Evolutionary conservation across 768 basidiomycete species (phyloP), one percentile per base, ranked within the genome.

Genomic region (Suillus americanus): DNA sequence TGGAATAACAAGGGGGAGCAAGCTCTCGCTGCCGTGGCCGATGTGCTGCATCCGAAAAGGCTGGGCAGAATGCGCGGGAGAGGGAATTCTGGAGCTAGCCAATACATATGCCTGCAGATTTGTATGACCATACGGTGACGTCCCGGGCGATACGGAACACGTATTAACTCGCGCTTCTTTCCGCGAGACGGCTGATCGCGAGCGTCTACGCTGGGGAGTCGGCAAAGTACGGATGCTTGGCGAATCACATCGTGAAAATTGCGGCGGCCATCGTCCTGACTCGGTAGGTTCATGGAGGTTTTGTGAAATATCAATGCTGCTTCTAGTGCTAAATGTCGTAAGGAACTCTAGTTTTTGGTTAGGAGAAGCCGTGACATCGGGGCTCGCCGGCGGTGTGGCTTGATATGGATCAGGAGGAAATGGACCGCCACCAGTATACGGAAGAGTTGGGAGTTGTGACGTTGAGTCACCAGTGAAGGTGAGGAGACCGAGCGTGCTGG

Each of bases 401-500:
- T 75, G 72, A 41, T 76, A 76, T 60, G 77, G 68, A 64, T 76
- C 76, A 5, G 75, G 71, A 16, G 75, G 75, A 35, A 75, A 76
- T 63, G 59, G 75, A 10, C 60, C 18, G 25, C 75, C 75, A 10
- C 75, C 75, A 3, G 73, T 71, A 48, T 76, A 76, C 46, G 75
- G 67, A 57, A 72, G 68, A 23, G 68, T 62, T 6, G 76, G 78
- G 55, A 77, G 74, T 54, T 74, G 70, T 1, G 77, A 69, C 8
- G 65, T 77, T 41, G 70, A 71, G 62, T 72, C 69, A 50, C 77
- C 73, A 28, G 69, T 70, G 57, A 77, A 78, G 8, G 71, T 71
- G 60, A 72, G 66, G 14, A 76, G 74, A 41, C 76, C 75, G 56
- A 80, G 74, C 20, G 78, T 75, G 23, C 79, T 79, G 67, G 81